phyloP scores from a whole-genome alignment of 768 basidiomycete genomes.

The Amanita brunnescens region DNA sequence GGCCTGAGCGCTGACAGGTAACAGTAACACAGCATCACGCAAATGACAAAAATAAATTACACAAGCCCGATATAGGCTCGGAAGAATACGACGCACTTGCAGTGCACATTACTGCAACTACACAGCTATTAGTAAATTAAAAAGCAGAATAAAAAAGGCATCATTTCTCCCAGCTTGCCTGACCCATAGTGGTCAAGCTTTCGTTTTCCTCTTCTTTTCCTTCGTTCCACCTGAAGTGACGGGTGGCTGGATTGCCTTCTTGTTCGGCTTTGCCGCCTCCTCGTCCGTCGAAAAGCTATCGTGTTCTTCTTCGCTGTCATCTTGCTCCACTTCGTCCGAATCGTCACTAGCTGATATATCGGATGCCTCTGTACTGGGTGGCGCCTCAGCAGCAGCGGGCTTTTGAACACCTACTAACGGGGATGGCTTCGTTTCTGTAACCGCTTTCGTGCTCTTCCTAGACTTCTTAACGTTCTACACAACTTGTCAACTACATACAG shows the following conservation, averaged over 20 bases:
- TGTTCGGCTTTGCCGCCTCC: not conserved
- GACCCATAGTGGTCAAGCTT: not conserved
- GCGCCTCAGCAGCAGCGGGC: conserved; percentile 11
- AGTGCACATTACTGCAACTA: not conserved
- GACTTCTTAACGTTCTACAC: conserved; percentile 23
- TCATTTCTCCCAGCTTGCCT: not conserved
- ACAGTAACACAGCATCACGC: conserved; percentile 25
- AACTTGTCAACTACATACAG: conserved; percentile 7
- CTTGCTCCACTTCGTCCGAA: conserved; percentile 30
- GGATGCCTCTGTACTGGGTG: conserved; percentile 20
- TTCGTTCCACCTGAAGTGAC: not conserved
- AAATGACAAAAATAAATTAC: conserved; percentile 8
- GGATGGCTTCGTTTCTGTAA: conserved; percentile 17
- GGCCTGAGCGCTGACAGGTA: conserved; percentile 2
- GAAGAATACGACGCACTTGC: no score
- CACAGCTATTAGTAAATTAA: conserved; percentile 3
- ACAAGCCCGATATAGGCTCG: no score
- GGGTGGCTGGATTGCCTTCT: not conserved
- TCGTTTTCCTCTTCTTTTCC: conserved; percentile 2
- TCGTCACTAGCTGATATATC: conserved; percentile 26
- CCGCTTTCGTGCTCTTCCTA: conserved; percentile 13
- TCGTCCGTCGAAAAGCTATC: conserved; percentile 8
- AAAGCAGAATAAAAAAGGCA: conserved; percentile 1
- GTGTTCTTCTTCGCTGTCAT: conserved; percentile 24
- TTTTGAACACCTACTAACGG: conserved; percentile 13